Evolutionary conservation across 148 eudicot genomes (phyloP).

Genomic region (Vaccinium vitisidaea): DNA sequence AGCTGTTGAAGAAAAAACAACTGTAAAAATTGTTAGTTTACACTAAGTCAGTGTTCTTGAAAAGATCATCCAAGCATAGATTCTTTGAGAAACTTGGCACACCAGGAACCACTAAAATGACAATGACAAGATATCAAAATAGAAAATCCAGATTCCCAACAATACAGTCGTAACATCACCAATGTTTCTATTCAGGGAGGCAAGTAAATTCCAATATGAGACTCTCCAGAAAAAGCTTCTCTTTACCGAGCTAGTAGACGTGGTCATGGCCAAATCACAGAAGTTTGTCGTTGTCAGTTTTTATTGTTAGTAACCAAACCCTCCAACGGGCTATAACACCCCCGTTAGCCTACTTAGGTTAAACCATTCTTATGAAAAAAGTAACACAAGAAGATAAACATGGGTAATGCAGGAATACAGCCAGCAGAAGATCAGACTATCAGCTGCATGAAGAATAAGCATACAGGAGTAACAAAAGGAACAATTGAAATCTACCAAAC

Average conservation of each 20-base stretch:
- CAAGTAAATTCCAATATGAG: neutral
- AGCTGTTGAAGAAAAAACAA: neutral
- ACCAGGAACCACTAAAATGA: neutral
- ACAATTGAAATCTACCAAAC: neutral
- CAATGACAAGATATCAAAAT: neutral
- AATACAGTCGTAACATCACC: neutral
- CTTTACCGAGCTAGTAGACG: neutral
- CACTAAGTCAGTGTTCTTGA: constrained; percentile 2
- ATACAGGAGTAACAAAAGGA: neutral
- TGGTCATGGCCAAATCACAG: neutral
- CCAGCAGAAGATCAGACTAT: neutral
- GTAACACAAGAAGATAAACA: neutral
- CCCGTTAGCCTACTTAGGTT: too few species aligned
- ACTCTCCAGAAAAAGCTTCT: neutral
- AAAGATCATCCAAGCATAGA: constrained; percentile 13
- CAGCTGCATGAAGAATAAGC: neutral
- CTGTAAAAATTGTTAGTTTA: neutral
- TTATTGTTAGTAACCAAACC: neutral
- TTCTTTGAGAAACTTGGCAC: neutral
- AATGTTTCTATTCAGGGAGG: neutral
- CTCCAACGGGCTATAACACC: neutral
- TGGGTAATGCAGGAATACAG: neutral
- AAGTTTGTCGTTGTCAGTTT: neutral
- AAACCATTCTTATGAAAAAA: neutral
- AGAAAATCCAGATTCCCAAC: neutral